These are phyloP conservation scores for Saturnispora quitensis DNA, from an alignment of 805 yeast species.

Conservation along the genomic window DNA sequence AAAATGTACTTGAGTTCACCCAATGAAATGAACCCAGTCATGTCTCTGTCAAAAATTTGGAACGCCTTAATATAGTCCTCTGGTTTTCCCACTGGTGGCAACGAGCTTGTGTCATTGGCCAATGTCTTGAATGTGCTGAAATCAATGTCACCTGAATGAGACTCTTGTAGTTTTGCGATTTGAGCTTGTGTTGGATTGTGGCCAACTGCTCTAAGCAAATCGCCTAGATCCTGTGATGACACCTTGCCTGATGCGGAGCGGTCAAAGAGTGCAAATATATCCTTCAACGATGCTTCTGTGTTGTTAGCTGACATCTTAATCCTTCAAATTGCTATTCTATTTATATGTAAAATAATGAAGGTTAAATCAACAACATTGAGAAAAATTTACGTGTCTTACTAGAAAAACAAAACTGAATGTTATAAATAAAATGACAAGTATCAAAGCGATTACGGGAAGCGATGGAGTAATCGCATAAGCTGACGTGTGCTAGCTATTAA, in stretches of 20 bases:
- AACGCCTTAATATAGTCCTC: constrained; percentile 91
- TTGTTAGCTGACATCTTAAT: not conserved
- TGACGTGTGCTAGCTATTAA: no score
- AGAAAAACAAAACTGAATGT: constrained; percentile 24
- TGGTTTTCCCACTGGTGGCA: constrained; percentile 79
- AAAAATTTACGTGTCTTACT: constrained; percentile 12
- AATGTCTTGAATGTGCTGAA: constrained; percentile 70
- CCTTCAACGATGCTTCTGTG: constrained; percentile 48
- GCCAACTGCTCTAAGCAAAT: constrained; percentile 91
- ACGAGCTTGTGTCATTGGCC: constrained; percentile 80
- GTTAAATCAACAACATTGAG: not conserved
- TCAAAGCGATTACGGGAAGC: not conserved
- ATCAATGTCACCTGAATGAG: constrained; percentile 39
- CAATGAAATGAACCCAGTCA: constrained; percentile 91
- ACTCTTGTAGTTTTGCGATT: constrained; percentile 49
- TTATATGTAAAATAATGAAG: not conserved
- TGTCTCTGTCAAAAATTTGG: constrained; percentile 95
- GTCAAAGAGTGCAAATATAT: constrained; percentile 94
- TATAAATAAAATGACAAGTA: not conserved
- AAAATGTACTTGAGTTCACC: constrained; percentile 94
- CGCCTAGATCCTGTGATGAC: constrained; percentile 78
- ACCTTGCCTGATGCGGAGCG: constrained; percentile 93
- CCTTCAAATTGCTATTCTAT: not conserved
- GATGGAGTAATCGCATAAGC: no score
- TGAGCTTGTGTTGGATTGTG: constrained; percentile 96